phyloP scores from a whole-genome alignment of 2,329 filamentous ascomycete genomes.

The Fusarium sp. region DNA sequence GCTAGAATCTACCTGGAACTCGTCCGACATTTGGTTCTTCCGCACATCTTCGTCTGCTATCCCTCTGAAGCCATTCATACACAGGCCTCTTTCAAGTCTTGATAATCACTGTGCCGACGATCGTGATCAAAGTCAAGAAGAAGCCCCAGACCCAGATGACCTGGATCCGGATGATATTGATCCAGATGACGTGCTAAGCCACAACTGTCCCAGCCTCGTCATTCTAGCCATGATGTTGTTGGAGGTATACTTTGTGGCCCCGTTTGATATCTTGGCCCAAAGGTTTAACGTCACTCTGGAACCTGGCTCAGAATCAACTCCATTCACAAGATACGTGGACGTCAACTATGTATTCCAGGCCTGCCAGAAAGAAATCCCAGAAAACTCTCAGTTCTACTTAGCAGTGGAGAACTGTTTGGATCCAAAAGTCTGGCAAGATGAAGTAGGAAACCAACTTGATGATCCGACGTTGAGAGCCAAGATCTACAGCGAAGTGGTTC shows the following conservation, averaged over 20 bases:
- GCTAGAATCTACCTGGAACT: not conserved
- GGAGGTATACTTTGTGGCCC: slow-evolving; percentile 17
- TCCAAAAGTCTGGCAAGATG: slow-evolving; percentile 10
- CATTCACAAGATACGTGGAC: not conserved
- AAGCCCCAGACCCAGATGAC: too few species aligned
- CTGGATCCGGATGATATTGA: not conserved
- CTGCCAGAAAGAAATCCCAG: slow-evolving; percentile 11
- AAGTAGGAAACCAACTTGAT: not conserved
- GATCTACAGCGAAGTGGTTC: not conserved
- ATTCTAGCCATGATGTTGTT: slow-evolving; percentile 16
- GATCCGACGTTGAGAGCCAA: not conserved
- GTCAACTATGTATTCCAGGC: slow-evolving; percentile 17
- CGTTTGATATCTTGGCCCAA: not conserved
- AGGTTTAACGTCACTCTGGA: not conserved
- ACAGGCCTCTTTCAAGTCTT: too few species aligned
- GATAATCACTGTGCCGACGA: too few species aligned
- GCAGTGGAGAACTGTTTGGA: slow-evolving; percentile 22
- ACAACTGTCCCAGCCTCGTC: slow-evolving; percentile 5
- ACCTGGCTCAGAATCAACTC: too few species aligned
- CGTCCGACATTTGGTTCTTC: not conserved
- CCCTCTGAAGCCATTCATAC: not conserved
- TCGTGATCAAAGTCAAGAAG: too few species aligned
- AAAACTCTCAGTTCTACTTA: not conserved
- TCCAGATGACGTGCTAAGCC: not conserved
- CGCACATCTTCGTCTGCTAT: not conserved